phyloP scores from a whole-genome alignment of 768 basidiomycete genomes.

The Amanita subjunquillea region DNA sequence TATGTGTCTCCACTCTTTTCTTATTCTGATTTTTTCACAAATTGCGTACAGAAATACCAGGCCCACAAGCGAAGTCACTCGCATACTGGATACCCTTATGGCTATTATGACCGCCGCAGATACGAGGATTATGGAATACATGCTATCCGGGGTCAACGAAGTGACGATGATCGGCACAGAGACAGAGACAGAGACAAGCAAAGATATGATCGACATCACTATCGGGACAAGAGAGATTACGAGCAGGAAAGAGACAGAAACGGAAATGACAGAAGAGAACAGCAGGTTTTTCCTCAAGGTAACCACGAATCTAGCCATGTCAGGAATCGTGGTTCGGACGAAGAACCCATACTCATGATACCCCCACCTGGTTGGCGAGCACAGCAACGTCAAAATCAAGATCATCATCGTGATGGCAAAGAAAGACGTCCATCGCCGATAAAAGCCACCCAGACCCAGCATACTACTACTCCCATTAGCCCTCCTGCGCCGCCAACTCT shows the following conservation, averaged over 20 bases:
- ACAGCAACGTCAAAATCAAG: neutral
- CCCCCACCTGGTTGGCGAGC: constrained; percentile 4
- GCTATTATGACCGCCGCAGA: neutral
- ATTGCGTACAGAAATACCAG: neutral
- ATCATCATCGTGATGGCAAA: neutral
- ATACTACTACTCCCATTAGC: neutral
- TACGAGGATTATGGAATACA: neutral
- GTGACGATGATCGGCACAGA: neutral
- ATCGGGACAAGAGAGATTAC: neutral
- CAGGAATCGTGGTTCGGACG: neutral
- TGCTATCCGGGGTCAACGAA: neutral
- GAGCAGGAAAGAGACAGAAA: neutral
- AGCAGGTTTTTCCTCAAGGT: neutral
- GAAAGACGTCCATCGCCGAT: neutral
- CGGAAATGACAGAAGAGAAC: neutral
- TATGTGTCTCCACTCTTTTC: neutral
- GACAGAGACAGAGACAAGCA: constrained; percentile 1
- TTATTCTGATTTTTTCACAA: neutral
- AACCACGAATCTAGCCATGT: neutral
- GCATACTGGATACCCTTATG: neutral
- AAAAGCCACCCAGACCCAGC: neutral
- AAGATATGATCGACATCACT: neutral
- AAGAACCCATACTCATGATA: constrained; percentile 2
- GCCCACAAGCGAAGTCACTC: constrained; percentile 4
- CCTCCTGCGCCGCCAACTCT: constrained; percentile 1